phyloP scores from a whole-genome alignment of 2,329 filamentous ascomycete genomes.

The Trichothecium roseum region DNA sequence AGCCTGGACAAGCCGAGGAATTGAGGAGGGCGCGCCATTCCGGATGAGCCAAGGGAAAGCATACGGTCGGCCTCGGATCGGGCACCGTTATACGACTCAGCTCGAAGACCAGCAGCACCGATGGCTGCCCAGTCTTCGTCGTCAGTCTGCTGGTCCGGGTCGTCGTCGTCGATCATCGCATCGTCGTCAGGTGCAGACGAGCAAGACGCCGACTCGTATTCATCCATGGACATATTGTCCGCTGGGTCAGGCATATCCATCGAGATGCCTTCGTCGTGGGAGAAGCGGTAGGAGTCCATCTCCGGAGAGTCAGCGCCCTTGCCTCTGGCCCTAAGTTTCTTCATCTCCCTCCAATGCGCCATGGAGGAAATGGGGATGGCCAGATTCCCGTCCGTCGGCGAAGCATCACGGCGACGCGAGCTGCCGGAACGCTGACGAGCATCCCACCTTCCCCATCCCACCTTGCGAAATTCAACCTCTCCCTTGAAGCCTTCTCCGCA shows the following conservation, averaged over 20 bases:
- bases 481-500: conserved; percentile 52
- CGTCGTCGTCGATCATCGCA: conserved; percentile 57
- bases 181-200: conserved; percentile 64
- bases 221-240: conserved; percentile 86
- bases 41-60: too few relatives aligned
- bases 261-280: conserved; percentile 57
- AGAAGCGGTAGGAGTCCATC: conserved; percentile 65
- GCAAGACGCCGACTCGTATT: conserved; percentile 60
- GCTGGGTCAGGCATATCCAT: conserved; percentile 77
- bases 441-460: conserved; percentile 95
- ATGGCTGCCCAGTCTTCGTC: conserved; percentile 94
- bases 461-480: conserved; percentile 83
- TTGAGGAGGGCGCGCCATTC: too few relatives aligned
- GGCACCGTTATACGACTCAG: conserved; percentile 38
- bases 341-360: too few relatives aligned
- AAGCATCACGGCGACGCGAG: conserved; percentile 31
- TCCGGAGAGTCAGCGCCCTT: conserved; percentile 43
- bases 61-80: too few relatives aligned
- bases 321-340: conserved; percentile 28
- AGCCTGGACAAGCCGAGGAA: too few relatives aligned
- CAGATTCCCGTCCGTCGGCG: conserved; percentile 12
- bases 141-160: conserved; percentile 80
- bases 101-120: conserved; percentile 73
- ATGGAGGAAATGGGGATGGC: conserved; percentile 42
- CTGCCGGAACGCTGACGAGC: conserved; percentile 63